phyloP scores from a whole-genome alignment of 202 grass and related monocot genomes.

The Carex arenaria region DNA sequence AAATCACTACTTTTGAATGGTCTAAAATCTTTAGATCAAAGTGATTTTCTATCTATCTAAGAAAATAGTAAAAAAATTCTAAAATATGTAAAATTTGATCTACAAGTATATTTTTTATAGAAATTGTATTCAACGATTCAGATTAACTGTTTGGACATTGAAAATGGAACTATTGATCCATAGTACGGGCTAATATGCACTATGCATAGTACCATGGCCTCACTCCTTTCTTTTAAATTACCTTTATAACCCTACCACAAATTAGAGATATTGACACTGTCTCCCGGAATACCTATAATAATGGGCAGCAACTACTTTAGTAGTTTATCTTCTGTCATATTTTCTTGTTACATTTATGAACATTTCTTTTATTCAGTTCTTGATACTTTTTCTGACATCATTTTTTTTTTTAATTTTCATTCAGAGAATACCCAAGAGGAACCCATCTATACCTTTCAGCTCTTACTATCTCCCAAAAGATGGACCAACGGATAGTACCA shows the following conservation, averaged over 20 bases:
- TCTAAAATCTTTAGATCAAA: too few species aligned
- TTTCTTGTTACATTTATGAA: background rate
- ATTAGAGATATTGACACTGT: background rate
- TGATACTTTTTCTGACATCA: conserved; percentile 23
- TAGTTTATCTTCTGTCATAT: conserved; percentile 1
- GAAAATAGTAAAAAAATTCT: too few species aligned
- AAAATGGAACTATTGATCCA: too few species aligned
- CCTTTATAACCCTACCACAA: background rate
- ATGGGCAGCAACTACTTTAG: background rate
- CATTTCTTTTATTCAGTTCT: conserved; percentile 8
- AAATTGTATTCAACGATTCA: too few species aligned
- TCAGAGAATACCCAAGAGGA: conserved; percentile 86
- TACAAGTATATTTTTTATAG: too few species aligned
- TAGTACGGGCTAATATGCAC: too few species aligned
- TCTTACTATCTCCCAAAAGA: conserved; percentile 79
- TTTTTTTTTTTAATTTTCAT: background rate
- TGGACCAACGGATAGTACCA: conserved; percentile 39
- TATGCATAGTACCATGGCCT: too few species aligned
- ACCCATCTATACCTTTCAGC: conserved; percentile 56
- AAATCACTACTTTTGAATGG: too few species aligned
- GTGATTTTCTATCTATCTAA: too few species aligned
- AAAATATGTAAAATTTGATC: too few species aligned
- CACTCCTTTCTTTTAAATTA: background rate
- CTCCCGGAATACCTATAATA: background rate
- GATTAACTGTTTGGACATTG: too few species aligned